Base-by-base conservation (phyloP, 306 rosid genomes). In the Fragaria iinumae region DNA sequence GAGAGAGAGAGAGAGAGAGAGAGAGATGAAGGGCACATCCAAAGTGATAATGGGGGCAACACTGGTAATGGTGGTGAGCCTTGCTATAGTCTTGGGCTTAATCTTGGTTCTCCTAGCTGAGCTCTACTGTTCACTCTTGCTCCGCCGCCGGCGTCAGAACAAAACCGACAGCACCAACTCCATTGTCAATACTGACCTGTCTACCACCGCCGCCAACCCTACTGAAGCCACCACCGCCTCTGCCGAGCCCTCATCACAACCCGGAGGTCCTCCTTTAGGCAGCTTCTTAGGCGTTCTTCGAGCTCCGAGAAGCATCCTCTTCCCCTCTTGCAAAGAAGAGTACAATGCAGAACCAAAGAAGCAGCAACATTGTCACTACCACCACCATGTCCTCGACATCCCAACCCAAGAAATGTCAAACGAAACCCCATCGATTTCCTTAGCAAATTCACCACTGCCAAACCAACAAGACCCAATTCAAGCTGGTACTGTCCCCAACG, bases 51-150 rank as follows among this genome's bases (percentile, higher is more conserved):
- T 95, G 95, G 97, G 89, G 49, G 97, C 96, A 49, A 92, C 97
- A 59, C 86, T 95, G 69, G 91, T 87, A 29, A 89, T 91, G 96
- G 91, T 92, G 75, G 89, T 89, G 27, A 86, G 77, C 86, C 97
- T 95, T 70, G 97, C 93, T 69, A 67, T 92, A 64, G 96, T 95
- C 23, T 81, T 95, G 7, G 96, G 88, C 48, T 93, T 95, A 52
- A 91, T 95, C 53, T 63, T 95, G 1, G 96, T 92, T 8, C 90
- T 95, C 39, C 87, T 95, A 0, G 96, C 91, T 11, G 96, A 95
- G 83, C 97, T 95, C 86, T 95, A 92, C 83, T 95, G 99, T 45
- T 92, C 99, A 74, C 96, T 95, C 77, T 82, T 95, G 57, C 89
- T 88, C 86, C 89, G 90, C 49, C 89, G 90, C 49, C 89, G 97